phyloP scores from a whole-genome alignment of 352 stramenopile genomes.

The Phytophthora ohioensis region DNA sequence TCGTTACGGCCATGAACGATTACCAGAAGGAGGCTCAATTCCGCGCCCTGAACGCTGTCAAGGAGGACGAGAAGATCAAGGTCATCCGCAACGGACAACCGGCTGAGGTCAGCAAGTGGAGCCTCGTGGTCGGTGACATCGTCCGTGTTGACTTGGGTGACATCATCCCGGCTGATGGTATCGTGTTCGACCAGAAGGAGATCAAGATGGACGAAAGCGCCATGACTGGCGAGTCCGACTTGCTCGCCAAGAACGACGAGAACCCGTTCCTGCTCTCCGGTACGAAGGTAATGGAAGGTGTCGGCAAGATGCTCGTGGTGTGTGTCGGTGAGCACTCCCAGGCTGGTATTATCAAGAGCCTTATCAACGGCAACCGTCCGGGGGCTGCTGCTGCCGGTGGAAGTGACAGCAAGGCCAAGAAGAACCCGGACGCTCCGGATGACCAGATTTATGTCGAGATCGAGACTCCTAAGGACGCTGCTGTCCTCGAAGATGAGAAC shows the following conservation, averaged over 20 bases:
- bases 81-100: conserved; percentile 60
- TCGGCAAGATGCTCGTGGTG: conserved; percentile 91
- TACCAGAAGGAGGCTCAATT: conserved; percentile 94
- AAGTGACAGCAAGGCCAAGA: conserved; percentile 32
- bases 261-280: conserved; percentile 92
- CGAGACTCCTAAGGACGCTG: conserved; percentile 53
- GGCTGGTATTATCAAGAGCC: conserved; percentile 89
- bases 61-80: conserved; percentile 45
- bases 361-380: conserved; percentile 81
- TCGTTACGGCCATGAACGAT: conserved; percentile 90
- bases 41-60: conserved; percentile 77
- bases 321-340: conserved; percentile 92
- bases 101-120: conserved; percentile 68
- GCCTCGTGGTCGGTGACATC: conserved; percentile 92
- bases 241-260: conserved; percentile 76
- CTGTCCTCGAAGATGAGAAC: conserved; percentile 22
- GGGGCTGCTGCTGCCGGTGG: conserved; percentile 51
- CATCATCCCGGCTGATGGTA: conserved; percentile 89
- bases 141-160: conserved; percentile 85
- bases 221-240: conserved; percentile 91
- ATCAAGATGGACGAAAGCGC: conserved; percentile 91
- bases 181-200: conserved; percentile 86
- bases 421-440: conserved; percentile 19
- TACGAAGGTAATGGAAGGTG: conserved; percentile 92
- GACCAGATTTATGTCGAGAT: conserved; percentile 57